These are phyloP conservation scores for Trichocladium uniseriatum DNA, from an alignment of 495 filamentous ascomycete genomes.

Conservation along the genomic window DNA sequence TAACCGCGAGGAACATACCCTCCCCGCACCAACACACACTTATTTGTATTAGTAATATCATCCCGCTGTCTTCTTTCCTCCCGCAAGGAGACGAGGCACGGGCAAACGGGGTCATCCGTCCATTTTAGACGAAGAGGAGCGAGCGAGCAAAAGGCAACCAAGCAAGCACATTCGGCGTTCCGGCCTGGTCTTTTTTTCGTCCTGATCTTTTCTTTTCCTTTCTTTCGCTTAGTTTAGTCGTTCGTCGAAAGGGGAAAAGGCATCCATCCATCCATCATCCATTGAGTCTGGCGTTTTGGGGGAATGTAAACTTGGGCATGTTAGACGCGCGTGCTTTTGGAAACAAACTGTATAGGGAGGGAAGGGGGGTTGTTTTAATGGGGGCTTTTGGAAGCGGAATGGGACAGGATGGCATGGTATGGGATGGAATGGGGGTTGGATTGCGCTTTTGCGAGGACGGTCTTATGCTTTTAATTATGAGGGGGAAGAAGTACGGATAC, in stretches of 20 bases:
- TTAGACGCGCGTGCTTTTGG: neutral
- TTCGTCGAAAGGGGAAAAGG: neutral
- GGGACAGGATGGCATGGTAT: neutral
- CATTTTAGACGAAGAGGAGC: no score
- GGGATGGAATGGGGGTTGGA: neutral
- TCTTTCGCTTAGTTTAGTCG: neutral
- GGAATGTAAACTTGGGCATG: neutral
- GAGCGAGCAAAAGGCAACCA: no score
- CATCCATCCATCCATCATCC: neutral
- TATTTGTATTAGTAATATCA: neutral
- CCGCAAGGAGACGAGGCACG: neutral
- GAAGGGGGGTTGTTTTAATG: neutral
- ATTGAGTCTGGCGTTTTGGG: conserved; percentile 1
- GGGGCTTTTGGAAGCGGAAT: neutral
- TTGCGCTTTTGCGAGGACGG: neutral
- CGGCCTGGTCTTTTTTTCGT: neutral
- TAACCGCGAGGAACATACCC: neutral
- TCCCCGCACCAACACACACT: no score
- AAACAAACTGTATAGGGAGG: neutral
- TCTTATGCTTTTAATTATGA: no score
- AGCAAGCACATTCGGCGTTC: conserved; percentile 7
- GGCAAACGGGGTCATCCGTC: neutral
- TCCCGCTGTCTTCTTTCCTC: neutral
- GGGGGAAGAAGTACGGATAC: neutral
- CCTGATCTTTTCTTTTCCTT: neutral